Evolutionary conservation across 139 green algal genomes (phyloP).

Genomic region (Micromonas pusilla): DNA sequence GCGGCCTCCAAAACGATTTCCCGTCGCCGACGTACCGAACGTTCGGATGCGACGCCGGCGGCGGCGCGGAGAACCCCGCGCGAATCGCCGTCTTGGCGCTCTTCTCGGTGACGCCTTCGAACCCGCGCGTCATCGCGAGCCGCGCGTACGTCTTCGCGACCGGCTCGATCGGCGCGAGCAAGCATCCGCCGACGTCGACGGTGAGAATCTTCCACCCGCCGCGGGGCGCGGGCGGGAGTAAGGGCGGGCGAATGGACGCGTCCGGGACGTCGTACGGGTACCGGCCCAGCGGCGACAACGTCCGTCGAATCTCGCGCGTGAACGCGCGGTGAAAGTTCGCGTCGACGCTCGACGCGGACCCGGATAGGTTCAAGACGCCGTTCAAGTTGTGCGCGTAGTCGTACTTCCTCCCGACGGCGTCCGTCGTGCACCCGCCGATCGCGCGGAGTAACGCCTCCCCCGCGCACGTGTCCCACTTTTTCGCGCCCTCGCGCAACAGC

Average conservation of each 20-base stretch:
- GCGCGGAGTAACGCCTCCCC: constrained; percentile 28
- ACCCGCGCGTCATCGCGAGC: background rate
- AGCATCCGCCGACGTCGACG: constrained; percentile 4
- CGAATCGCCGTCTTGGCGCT: background rate
- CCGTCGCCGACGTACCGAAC: constrained; percentile 18
- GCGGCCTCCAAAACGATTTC: constrained; percentile 8
- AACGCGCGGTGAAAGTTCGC: constrained; percentile 12
- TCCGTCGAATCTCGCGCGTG: background rate
- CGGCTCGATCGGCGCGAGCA: background rate
- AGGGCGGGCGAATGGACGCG: background rate
- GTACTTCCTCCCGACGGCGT: constrained; percentile 28
- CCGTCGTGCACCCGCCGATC: constrained; percentile 13
- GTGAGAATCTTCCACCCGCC: background rate
- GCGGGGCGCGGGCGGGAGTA: background rate
- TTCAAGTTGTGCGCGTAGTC: constrained; percentile 11
- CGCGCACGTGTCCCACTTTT: constrained; percentile 37
- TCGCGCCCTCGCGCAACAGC: constrained; percentile 21
- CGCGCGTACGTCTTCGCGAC: background rate
- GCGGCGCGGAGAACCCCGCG: background rate
- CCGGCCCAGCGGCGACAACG: background rate
- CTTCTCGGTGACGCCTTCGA: background rate
- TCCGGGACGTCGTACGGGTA: constrained; percentile 17
- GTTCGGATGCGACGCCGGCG: background rate
- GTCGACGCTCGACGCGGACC: background rate
- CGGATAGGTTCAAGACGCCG: constrained; percentile 22